Percentiles rank a stretch among this genome's conserved stretches.
phyloP scores from a whole-genome alignment of 169 alveolate species.

The Plasmodium billcollinsi region DNA sequence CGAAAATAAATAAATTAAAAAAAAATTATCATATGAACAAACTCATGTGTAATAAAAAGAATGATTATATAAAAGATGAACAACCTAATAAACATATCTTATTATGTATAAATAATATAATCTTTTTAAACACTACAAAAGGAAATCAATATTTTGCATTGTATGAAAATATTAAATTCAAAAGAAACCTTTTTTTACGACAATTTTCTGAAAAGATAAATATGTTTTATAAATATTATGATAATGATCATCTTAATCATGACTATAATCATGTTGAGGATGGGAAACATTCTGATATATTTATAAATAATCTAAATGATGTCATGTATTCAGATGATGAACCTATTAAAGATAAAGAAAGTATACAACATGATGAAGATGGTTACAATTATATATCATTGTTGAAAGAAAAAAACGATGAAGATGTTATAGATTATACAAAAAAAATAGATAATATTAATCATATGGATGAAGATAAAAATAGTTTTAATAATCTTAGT shows the following conservation, averaged over 20 bases:
- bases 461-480: background rate
- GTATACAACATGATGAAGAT: background rate
- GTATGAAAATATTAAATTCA: slow-evolving; percentile 4
- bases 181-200: background rate
- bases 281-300: background rate
- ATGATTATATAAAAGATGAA: no score
- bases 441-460: background rate
- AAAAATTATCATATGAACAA: background rate
- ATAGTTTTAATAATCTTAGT: background rate
- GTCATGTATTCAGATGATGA: slow-evolving; percentile 2
- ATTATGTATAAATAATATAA: slow-evolving; percentile 15
- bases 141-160: background rate
- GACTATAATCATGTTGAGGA: background rate
- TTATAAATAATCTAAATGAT: background rate
- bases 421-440: background rate
- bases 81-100: background rate
- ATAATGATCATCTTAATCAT: background rate
- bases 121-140: background rate
- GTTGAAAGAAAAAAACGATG: background rate
- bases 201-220: slow-evolving; percentile 1
- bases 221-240: background rate
- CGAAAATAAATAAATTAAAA: background rate
- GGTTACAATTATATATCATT: background rate
- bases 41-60: background rate
- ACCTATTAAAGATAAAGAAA: background rate